Conservation (phyloP, 2,329 filamentous ascomycete genomes). For the Aureobasidium melanogenum region DNA sequence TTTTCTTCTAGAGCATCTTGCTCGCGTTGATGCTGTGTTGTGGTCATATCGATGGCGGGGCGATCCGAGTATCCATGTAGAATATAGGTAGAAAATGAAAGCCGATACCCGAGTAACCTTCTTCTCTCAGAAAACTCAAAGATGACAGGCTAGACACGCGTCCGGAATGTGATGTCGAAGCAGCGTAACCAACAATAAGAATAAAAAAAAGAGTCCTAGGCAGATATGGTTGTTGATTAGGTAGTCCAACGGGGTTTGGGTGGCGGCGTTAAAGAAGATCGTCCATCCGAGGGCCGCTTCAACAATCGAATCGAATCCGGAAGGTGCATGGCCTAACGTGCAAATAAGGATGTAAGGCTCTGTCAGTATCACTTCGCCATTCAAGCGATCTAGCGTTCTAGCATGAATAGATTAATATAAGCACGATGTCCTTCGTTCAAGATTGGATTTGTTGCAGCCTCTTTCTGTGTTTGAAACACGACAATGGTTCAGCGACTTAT, state of each 20-base stretch:
- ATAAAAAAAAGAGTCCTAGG: neutral
- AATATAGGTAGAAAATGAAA: neutral
- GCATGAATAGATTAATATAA: neutral
- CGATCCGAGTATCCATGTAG: neutral
- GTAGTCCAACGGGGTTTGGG: neutral
- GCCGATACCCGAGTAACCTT: neutral
- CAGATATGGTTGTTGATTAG: neutral
- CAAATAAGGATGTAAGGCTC: neutral
- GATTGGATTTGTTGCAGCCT: neutral
- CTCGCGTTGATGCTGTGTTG: neutral
- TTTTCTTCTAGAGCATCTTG: neutral
- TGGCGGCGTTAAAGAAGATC: neutral
- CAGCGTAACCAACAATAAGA: neutral
- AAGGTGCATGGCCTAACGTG: neutral
- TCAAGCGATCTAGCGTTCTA: neutral
- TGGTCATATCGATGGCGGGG: neutral
- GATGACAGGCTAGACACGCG: neutral
- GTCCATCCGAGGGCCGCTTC: neutral
- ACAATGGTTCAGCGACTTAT: neutral
- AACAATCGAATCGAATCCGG: neutral
- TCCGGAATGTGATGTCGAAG: neutral
- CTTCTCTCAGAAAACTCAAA: neutral
- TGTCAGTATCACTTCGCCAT: neutral
- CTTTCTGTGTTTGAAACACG: neutral
- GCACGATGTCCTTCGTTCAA: neutral